Evolutionary conservation across 78 protist genomes (phyloP).

Genomic region (Dictyostelium discoideum): dicty_2.7 NC_007088.5:7821501-7822000

Average conservation of each 20-base stretch:
- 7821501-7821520: neutral
- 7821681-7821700: neutral
- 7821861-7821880: neutral
- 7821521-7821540: neutral
- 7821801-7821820: neutral
- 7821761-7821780: neutral
- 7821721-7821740: constrained; percentile 22
- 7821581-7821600: neutral
- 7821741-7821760: constrained; percentile 23
- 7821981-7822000: neutral
- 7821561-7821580: neutral
- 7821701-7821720: neutral
- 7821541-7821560: neutral
- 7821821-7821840: neutral
- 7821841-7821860: neutral
- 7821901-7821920: neutral
- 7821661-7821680: neutral
- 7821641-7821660: neutral
- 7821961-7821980: neutral
- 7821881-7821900: neutral
- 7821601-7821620: neutral
- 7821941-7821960: neutral
- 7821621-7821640: neutral
- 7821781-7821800: neutral
- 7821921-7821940: neutral